Evolutionary conservation across 768 basidiomycete species (phyloP), one percentile per base, ranked within the genome.

Genomic region (Boletus rufocinnamomeus): DNA sequence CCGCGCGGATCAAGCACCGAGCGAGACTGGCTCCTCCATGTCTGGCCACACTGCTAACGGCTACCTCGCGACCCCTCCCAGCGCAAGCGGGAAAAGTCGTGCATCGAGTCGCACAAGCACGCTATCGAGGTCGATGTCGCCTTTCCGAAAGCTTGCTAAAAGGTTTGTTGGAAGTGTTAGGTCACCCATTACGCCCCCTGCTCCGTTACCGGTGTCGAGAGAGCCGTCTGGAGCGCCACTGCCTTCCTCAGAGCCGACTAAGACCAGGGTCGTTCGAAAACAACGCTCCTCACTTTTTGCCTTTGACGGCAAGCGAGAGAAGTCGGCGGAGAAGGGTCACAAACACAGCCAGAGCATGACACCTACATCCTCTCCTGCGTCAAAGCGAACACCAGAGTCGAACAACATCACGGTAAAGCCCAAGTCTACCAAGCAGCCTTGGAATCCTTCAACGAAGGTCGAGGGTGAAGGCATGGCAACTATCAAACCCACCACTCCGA

Each of bases 391-490:
- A 2, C 58, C 74, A 32, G 77, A 81, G 59, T 63, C 71, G n/a
- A 72, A 69, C 32, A 73, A 72, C 57, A 59, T 75, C 14, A 80
- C 80, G 38, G 61, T 79, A 50, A 84, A 82, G 64, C 66, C 62
- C 52, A 72, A 70, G 54, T 27, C 72, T 56, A 49, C 63, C 35
- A 82, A 82, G 63, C 85, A 84, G 59, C 77, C 73, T 35, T 94
- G 92, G 92, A 94, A 94, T 67, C 81, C 86, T 62, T 93, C 91
- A 6, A 93, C 91, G 1, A 90, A 79, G 66, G 80, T 93, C n/a
- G 77, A 84, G 48, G 63, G 75, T 19, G 87, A 86, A 27, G 83
- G 74, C 9, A 64, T 65, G 41, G 81, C 80, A 30, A 72, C 72
- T 8, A 69, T 82, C 62, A 85, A 82, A 67, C 77, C 75, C 32